phyloP scores from a whole-genome alignment of 2,329 filamentous ascomycete genomes.

The Fusarium transvaalense region DNA sequence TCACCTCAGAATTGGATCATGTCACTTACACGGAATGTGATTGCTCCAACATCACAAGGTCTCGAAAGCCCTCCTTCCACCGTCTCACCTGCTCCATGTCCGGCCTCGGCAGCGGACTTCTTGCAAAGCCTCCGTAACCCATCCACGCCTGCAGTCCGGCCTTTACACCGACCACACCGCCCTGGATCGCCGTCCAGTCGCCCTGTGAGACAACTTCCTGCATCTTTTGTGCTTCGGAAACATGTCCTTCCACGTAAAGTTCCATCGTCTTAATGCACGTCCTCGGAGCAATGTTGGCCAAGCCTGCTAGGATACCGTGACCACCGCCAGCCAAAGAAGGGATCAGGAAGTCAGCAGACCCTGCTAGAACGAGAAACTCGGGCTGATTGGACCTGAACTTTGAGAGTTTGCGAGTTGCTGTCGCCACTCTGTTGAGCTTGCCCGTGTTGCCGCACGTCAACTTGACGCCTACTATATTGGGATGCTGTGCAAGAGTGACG shows the following conservation, averaged over 20 bases:
- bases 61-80: conserved; percentile 69
- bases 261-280: conserved; percentile 72
- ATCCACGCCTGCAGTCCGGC: conserved; percentile 73
- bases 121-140: conserved; percentile 72
- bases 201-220: conserved; percentile 75
- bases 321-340: conserved; percentile 77
- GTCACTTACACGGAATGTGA: conserved; percentile 57
- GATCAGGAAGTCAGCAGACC: conserved; percentile 79
- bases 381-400: conserved; percentile 24
- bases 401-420: conserved; percentile 64
- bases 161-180: conserved; percentile 79
- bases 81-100: conserved; percentile 60
- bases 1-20: conserved; percentile 40
- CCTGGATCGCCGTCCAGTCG: conserved; percentile 79
- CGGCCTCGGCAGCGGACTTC: conserved; percentile 56
- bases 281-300: conserved; percentile 78
- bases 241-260: conserved; percentile 69
- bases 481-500: conserved; percentile 69
- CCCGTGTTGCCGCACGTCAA: conserved; percentile 78
- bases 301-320: conserved; percentile 77
- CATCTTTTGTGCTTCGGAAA: conserved; percentile 70
- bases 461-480: conserved; percentile 77
- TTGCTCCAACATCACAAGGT: conserved; percentile 65
- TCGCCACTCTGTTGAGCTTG: conserved; percentile 73
- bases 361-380: conserved; percentile 77